Base-by-base conservation (phyloP, 371 early-diverging fungal genomes). In the Rhizomucor pusillus region DNA sequence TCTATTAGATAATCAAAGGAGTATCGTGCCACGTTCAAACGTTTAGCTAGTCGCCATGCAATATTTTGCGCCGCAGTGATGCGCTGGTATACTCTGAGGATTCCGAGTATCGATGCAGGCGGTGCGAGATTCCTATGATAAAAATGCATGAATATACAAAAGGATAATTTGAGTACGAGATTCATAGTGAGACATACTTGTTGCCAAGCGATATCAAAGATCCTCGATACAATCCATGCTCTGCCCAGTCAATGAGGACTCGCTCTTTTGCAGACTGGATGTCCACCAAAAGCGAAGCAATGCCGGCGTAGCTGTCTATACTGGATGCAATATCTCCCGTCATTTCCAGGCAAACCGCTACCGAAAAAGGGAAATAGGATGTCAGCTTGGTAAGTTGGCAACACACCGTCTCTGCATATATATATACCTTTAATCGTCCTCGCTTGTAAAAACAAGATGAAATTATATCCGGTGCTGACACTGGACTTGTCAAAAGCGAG, bases 211-310 rank as follows among this genome's bases (percentile, higher is more conserved):
- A 73, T 35, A 86, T 49, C 43, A 88, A 59, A 1, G 81, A 65
- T 0, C 78, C 81, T 34, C 88, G 78, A 56, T 89, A 90, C 47
- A 90, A 67, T 7, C 87, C 85, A 48, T 83, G 80, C 52, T 90
- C 89, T 9, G 81, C 64, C 89, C 90, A 89, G 45, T 82, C 76
- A 13, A 68, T 59, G 48, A 85, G 62, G 50, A 84, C 78, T 18
- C 73, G 78, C 22, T 70, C 52, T 53, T 64, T 67, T 23, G 66
- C 67, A 24, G 48, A 45, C 37, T 77, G 54, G 29, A 67, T 53
- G 44, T 73, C 64, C 12, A 62, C 59, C 13, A 84, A 52, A 20
- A 80, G 59, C 5, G 43, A 13, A 4, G 71, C 60, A 12, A 80
- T 77, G 19, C 69, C 70, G 36, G 77, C 75, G 53, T 89, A 88